A percentile compares a stretch with the other conserved stretches of the same genome.
phyloP scores from a whole-genome alignment of 169 alveolate genomes.

The Plasmodium sp. region DNA sequence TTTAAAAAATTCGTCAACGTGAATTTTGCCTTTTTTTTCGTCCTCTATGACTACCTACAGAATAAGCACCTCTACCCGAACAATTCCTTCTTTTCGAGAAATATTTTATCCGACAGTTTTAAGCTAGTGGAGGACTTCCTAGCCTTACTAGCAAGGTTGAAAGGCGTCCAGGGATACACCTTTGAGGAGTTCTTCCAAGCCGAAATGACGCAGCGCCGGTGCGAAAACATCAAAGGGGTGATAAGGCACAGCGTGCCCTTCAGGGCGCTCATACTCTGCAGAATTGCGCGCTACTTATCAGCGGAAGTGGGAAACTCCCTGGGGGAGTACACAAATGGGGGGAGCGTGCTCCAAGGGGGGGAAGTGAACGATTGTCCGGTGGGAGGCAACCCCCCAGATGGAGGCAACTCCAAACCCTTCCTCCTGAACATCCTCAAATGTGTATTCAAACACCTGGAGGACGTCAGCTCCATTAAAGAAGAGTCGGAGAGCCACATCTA shows the following conservation, averaged over 20 bases:
- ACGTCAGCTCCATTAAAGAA: not conserved
- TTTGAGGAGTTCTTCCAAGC: constrained; percentile 17
- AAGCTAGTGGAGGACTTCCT: not conserved
- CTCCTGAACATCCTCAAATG: not conserved
- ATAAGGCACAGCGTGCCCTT: constrained; percentile 26
- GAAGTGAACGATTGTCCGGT: not conserved
- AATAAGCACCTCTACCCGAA: not conserved
- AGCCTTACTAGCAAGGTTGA: constrained; percentile 2
- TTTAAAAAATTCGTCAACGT: constrained; percentile 45
- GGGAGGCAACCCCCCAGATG: not conserved
- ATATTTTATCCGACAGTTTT: not conserved
- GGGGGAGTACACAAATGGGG: not conserved
- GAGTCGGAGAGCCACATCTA: not conserved
- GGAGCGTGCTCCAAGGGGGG: not conserved
- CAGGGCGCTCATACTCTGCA: not conserved
- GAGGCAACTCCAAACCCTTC: not conserved
- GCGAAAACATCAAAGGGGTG: not conserved
- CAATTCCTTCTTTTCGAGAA: not conserved
- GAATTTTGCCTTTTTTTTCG: constrained; percentile 38
- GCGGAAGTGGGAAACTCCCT: not conserved
- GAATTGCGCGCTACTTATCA: not conserved
- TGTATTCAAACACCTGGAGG: not conserved
- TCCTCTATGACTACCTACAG: constrained; percentile 15
- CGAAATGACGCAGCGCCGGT: constrained; percentile 9
- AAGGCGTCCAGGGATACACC: not conserved